A percentile compares a stretch with the other conserved stretches of the same genome.
phyloP scores from a whole-genome alignment of 306 rosid species.

The Heteromeles arbutifolia region DNA sequence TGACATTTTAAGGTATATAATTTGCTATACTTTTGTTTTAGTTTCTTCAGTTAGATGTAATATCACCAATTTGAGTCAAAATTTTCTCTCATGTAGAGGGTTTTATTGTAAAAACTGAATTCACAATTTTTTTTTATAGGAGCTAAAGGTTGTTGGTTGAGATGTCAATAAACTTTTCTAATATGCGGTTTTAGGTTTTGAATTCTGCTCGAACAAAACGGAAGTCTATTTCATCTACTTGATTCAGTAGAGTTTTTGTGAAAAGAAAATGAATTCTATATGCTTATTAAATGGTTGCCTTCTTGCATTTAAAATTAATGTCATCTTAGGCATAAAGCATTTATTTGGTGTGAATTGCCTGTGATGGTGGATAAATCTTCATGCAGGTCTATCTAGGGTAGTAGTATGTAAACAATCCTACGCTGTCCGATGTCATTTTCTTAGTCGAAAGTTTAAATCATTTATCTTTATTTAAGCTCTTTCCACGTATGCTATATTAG shows the following conservation, averaged over 20 bases:
- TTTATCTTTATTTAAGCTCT: neutral
- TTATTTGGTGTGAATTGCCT: conserved; percentile 6
- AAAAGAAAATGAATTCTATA: neutral
- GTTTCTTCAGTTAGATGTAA: too few relatives aligned
- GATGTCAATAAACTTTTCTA: too few relatives aligned
- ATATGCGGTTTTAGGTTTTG: too few relatives aligned
- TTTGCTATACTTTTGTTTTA: too few relatives aligned
- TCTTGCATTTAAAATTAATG: neutral
- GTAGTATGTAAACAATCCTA: conserved; percentile 72
- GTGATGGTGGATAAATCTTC: conserved; percentile 17
- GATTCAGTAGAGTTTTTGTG: neutral
- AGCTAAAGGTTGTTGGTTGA: too few relatives aligned
- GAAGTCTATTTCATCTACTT: too few relatives aligned
- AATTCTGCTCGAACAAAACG: too few relatives aligned
- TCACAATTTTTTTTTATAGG: too few relatives aligned
- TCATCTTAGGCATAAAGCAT: neutral
- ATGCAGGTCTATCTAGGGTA: conserved; percentile 94
- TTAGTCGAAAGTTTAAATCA: conserved; percentile 75
- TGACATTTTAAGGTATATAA: too few relatives aligned
- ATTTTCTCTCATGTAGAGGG: too few relatives aligned
- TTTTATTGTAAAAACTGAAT: too few relatives aligned
- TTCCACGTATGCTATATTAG: neutral
- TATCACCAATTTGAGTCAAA: too few relatives aligned
- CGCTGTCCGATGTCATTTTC: conserved; percentile 90
- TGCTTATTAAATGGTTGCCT: neutral